A percentile compares a stretch with the other conserved stretches of the same genome.
These are phyloP conservation scores for Cephalotrichum gorgonifer DNA, from an alignment of 2,329 filamentous ascomycete genomes.

Conservation along the genomic window DNA sequence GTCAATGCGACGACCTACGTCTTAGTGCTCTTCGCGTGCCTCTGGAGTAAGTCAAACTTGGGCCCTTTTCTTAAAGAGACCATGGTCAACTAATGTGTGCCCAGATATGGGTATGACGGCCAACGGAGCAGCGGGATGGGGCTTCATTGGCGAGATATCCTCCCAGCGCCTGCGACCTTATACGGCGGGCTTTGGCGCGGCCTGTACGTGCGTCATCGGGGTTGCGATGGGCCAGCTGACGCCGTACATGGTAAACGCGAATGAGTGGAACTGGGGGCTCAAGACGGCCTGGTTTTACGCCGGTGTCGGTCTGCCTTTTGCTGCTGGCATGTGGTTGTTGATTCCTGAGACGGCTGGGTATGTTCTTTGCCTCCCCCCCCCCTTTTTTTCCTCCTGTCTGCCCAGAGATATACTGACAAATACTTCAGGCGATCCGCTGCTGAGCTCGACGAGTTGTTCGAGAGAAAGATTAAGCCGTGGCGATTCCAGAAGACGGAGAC, in stretches of 20 bases:
- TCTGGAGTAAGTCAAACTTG: conserved; percentile 12
- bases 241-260: conserved; percentile 20
- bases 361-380: no score
- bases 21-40: conserved; percentile 13
- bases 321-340: conserved; percentile 9
- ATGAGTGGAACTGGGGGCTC: conserved; percentile 19
- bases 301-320: conserved; percentile 12
- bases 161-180: conserved; percentile 21
- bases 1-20: conserved; percentile 8
- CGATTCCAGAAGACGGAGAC: conserved; percentile 11
- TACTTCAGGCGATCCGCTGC: conserved; percentile 11
- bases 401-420: neutral
- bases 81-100: neutral
- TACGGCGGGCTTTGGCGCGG: conserved; percentile 19
- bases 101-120: conserved; percentile 14
- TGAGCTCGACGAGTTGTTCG: conserved; percentile 18
- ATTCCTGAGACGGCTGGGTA: conserved; percentile 10
- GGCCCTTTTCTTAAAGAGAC: neutral
- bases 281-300: conserved; percentile 21
- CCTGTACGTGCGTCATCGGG: conserved; percentile 13
- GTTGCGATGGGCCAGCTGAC: conserved; percentile 16
- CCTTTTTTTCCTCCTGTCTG: neutral
- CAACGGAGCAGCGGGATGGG: conserved; percentile 17
- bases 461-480: conserved; percentile 16
- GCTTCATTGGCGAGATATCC: conserved; percentile 22